Evolutionary conservation across 2,329 filamentous ascomycete genomes (phyloP).

Genomic region (Pseudocercospora fuligena): DNA sequence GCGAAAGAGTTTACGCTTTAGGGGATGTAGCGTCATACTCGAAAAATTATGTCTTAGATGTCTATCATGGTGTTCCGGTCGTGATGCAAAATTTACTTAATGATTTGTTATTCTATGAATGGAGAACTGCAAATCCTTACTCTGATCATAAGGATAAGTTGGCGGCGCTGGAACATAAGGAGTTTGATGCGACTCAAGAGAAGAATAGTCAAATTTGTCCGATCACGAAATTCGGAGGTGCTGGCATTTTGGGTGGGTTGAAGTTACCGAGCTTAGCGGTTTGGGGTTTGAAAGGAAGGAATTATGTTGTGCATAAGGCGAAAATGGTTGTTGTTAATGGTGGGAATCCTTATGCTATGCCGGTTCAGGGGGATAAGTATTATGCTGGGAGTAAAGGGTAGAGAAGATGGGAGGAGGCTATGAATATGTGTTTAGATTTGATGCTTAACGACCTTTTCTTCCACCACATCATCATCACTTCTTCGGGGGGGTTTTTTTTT

Average conservation of each 20-base stretch:
- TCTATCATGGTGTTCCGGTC: constrained; percentile 43
- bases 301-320: constrained; percentile 27
- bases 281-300: constrained; percentile 38
- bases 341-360: constrained; percentile 10
- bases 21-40: constrained; percentile 43
- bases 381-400: not conserved
- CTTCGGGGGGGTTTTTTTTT: no score
- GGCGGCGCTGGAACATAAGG: constrained; percentile 32
- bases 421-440: no score
- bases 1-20: constrained; percentile 42
- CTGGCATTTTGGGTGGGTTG: constrained; percentile 36
- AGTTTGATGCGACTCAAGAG: constrained; percentile 17
- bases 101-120: constrained; percentile 40
- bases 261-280: constrained; percentile 38
- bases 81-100: constrained; percentile 42
- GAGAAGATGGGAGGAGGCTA: not conserved
- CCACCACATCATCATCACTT: no score
- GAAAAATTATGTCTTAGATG: constrained; percentile 41
- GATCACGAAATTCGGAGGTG: constrained; percentile 39
- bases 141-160: constrained; percentile 35
- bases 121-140: constrained; percentile 33
- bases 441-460: no score
- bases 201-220: constrained; percentile 37
- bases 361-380: not conserved
- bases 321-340: constrained; percentile 4